Percentiles rank a stretch among this genome's conserved stretches.
Evolutionary conservation across 306 rosid genomes (phyloP).

Genomic region (Lupinus albus): DNA sequence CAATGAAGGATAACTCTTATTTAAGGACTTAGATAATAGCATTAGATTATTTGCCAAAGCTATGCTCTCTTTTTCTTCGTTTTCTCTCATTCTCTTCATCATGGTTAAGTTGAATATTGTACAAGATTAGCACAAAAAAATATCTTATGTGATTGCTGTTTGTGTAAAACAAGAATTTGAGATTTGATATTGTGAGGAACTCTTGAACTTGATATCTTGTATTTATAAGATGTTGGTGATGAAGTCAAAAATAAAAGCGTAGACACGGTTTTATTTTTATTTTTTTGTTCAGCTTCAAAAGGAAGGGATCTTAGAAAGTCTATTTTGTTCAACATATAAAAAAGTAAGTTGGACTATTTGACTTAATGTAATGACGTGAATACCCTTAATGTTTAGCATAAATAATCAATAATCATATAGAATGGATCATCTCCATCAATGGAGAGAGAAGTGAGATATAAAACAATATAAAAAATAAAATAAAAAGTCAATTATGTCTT

Average conservation of each 20-base stretch:
- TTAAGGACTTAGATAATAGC: slow-evolving; percentile 8
- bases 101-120: background rate
- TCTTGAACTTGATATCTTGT: background rate
- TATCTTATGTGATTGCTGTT: no score
- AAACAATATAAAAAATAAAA: no score
- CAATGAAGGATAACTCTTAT: background rate
- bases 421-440: no score
- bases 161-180: background rate
- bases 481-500: no score
- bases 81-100: slow-evolving; percentile 52
- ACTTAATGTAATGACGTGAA: background rate
- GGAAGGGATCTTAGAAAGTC: background rate
- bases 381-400: slow-evolving; percentile 14
- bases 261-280: background rate
- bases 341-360: slow-evolving; percentile 14
- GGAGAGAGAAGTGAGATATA: no score
- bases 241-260: slow-evolving; percentile 15
- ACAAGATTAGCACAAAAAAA: background rate
- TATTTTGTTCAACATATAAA: background rate
- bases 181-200: background rate
- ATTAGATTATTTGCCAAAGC: slow-evolving; percentile 34
- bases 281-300: slow-evolving; percentile 6
- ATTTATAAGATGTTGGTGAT: slow-evolving; percentile 27
- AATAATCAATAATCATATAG: no score
- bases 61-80: slow-evolving; percentile 25